Evolutionary conservation across 768 basidiomycete genomes (phyloP).

Genomic region (Dendrothele bispora): DNA sequence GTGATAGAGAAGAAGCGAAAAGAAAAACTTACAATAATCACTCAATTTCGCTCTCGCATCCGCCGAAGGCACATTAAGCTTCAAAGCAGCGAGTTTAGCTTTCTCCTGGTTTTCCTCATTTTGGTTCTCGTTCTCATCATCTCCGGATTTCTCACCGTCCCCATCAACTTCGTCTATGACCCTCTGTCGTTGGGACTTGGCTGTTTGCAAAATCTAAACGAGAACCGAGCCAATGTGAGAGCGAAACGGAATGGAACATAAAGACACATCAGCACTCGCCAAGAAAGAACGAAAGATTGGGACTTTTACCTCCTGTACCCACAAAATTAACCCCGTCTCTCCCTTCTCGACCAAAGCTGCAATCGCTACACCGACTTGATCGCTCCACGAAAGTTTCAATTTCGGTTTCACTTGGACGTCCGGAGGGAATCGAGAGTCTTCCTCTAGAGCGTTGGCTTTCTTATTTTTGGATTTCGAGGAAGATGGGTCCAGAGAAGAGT

Average conservation of each 20-base stretch:
- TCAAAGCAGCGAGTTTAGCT: constrained; percentile 21
- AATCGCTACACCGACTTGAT: constrained; percentile 87
- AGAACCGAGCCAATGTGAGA: neutral
- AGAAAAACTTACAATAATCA: constrained; percentile 67
- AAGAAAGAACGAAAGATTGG: too few relatives aligned
- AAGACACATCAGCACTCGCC: too few relatives aligned
- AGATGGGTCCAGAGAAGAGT: constrained; percentile 72
- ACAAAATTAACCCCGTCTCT: constrained; percentile 65
- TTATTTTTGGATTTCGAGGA: constrained; percentile 32
- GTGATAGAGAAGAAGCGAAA: constrained; percentile 3
- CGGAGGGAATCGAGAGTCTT: constrained; percentile 49
- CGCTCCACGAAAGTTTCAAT: constrained; percentile 87
- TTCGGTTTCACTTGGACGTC: constrained; percentile 83
- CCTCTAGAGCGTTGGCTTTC: constrained; percentile 33
- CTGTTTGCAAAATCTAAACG: constrained; percentile 58
- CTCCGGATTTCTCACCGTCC: constrained; percentile 32
- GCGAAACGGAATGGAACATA: neutral
- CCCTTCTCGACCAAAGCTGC: constrained; percentile 69
- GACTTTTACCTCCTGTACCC: constrained; percentile 85
- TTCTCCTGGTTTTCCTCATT: constrained; percentile 32
- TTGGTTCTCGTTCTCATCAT: constrained; percentile 28
- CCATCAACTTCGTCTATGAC: constrained; percentile 64
- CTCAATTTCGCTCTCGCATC: constrained; percentile 69
- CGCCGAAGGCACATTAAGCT: constrained; percentile 52
- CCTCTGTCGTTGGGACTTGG: constrained; percentile 56